A percentile compares a stretch with the other conserved stretches of the same genome.
These are phyloP conservation scores for Basipetospora sp. DNA, from an alignment of 2,329 filamentous ascomycete species.

Conservation along the genomic window DNA sequence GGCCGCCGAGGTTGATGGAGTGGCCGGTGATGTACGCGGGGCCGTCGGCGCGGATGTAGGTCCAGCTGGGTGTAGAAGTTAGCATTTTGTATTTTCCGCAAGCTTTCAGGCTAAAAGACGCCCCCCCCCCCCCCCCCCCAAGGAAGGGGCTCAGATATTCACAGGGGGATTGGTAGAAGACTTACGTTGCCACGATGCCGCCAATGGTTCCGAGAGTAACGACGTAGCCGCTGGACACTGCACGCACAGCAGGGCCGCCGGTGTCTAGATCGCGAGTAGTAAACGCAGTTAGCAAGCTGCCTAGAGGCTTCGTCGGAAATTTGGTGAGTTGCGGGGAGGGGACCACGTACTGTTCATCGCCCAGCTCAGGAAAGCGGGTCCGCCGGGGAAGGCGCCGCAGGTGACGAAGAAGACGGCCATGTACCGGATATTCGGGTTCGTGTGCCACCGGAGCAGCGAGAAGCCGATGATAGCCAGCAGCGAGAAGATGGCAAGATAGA, in stretches of 20 bases:
- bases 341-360: slow-evolving; percentile 39
- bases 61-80: slow-evolving; percentile 25
- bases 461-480: slow-evolving; percentile 34
- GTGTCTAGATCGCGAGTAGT: slow-evolving; percentile 23
- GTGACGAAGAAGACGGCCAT: slow-evolving; percentile 41
- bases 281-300: no score
- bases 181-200: slow-evolving; percentile 40
- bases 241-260: slow-evolving; percentile 39
- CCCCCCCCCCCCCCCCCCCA: no score
- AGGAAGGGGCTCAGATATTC: no score
- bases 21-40: slow-evolving; percentile 35
- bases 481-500: slow-evolving; percentile 25
- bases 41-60: slow-evolving; percentile 31
- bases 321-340: no score
- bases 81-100: not conserved
- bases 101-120: not conserved
- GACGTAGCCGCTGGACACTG: slow-evolving; percentile 40
- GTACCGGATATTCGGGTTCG: slow-evolving; percentile 28
- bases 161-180: slow-evolving; percentile 9
- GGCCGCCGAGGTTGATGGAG: slow-evolving; percentile 41
- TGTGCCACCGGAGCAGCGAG: slow-evolving; percentile 32
- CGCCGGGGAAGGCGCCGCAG: slow-evolving; percentile 41
- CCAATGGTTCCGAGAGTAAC: slow-evolving; percentile 40
- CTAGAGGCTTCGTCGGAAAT: no score
- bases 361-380: slow-evolving; percentile 44